Conservation (phyloP, 2,329 filamentous ascomycete genomes). For the Myotisia sp. region DNA sequence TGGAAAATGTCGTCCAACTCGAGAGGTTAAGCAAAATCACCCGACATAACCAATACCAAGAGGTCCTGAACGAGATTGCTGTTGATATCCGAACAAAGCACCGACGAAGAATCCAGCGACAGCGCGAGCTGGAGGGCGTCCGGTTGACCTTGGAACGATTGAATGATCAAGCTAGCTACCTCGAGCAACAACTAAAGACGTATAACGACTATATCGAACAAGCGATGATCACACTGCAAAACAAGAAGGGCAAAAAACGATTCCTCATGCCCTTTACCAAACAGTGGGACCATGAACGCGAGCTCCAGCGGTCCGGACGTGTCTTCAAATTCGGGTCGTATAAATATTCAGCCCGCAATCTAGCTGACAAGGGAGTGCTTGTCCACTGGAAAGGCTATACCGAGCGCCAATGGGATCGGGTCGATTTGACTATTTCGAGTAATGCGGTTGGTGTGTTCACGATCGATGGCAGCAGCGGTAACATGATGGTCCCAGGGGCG, state of each 20-base stretch:
- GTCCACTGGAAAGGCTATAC: conserved; percentile 78
- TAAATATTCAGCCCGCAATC: conserved; percentile 84
- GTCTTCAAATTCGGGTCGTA: conserved; percentile 95
- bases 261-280: conserved; percentile 95
- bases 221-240: conserved; percentile 91
- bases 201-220: conserved; percentile 99
- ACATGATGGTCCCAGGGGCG: conserved; percentile 90
- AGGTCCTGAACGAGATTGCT: conserved; percentile 93
- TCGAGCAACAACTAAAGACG: conserved; percentile 89
- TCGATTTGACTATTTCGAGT: conserved; percentile 86
- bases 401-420: conserved; percentile 74
- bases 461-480: conserved; percentile 77
- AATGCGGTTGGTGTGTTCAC: conserved; percentile 91
- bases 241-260: conserved; percentile 87
- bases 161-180: conserved; percentile 60
- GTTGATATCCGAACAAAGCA: conserved; percentile 96
- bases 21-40: conserved; percentile 80
- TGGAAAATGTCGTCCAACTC: conserved; percentile 85
- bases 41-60: conserved; percentile 80
- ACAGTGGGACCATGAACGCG: conserved; percentile 95
- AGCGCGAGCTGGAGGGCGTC: conserved; percentile 65
- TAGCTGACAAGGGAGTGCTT: conserved; percentile 86
- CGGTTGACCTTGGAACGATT: conserved; percentile 34
- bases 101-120: conserved; percentile 74
- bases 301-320: conserved; percentile 79